Base-by-base conservation (phyloP, 78 protist species). In the Dictyostelium firmibasis region DNA sequence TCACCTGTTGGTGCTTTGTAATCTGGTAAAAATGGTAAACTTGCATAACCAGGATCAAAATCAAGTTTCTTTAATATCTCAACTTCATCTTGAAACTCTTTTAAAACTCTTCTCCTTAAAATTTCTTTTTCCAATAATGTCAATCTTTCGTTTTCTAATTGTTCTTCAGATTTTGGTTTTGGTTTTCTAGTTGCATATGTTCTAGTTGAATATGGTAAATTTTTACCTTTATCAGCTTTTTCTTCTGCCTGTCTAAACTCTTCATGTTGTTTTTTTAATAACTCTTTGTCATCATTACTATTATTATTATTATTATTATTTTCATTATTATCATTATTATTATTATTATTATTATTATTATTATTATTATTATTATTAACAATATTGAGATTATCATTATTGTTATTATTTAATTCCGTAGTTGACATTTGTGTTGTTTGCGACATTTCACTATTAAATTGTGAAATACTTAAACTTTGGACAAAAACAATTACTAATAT, bases 1-100 rank as follows among this genome's bases (percentile, higher is more conserved):
- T 69, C 60, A n/a, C 72, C 70, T 20, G 83, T 77, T 35, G 83
- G 83, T 77, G 60, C 38, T 23, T 2, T 8, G 41, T 77, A 77
- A 23, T 77, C 83, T 77, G 31, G 27, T n/a, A 77, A n/a, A 29
- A 14, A 43, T 29, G 43, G 33, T 23, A 82, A 6, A 18, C 72
- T 53, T 23, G 83, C 83, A 76, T 77, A 77, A n/a, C 83, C 83
- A 10, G 83, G 83, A 23, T 77, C 83, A 41, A 25, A 2, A 10
- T 38, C 33, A 4, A 77, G 18, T 1, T 23, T 35, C 33, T 77
- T 43, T 20, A 77, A 43, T n/a, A 77, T 23, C 4, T 77, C 60
- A 2, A 43, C 60, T n/a, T 77, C 60, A 77, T 77, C 83, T 43
- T 11, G 38, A 23, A 23, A 35, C 33, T 77, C 83, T 41, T 77